These are phyloP conservation scores for Colletotrichum simmondsii DNA, from an alignment of 2,329 filamentous ascomycete genomes.

Conservation along the genomic window DNA sequence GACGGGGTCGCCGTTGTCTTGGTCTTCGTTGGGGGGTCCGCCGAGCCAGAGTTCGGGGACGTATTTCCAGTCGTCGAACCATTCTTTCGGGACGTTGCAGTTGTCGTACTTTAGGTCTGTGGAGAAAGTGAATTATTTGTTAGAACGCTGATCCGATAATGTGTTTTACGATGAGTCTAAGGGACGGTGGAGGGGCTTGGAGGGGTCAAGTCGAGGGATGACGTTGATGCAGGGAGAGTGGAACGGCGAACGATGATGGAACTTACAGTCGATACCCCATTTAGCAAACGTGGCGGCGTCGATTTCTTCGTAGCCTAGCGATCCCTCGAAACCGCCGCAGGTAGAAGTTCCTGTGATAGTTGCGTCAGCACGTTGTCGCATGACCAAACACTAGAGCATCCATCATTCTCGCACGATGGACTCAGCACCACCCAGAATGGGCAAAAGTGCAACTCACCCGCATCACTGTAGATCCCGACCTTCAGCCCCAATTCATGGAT, in stretches of 20 bases:
- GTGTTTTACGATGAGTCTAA: neutral
- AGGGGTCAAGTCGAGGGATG: neutral
- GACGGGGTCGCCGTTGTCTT: constrained; percentile 38
- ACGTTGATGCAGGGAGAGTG: neutral
- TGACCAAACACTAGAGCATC: neutral
- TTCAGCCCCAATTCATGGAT: constrained; percentile 69
- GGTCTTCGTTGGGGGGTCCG: constrained; percentile 43
- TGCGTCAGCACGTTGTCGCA: neutral
- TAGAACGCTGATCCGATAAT: neutral
- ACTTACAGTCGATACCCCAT: constrained; percentile 68
- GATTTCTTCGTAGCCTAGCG: constrained; percentile 64
- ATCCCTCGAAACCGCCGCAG: constrained; percentile 68
- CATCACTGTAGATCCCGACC: constrained; percentile 71
- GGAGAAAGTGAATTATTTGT: neutral
- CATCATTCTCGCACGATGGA: neutral
- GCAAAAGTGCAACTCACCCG: constrained; percentile 56
- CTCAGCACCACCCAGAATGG: too few relatives aligned
- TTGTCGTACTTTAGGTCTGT: constrained; percentile 68
- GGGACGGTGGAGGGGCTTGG: neutral
- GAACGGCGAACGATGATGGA: neutral
- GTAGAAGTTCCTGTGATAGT: constrained; percentile 45
- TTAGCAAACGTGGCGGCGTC: constrained; percentile 68
- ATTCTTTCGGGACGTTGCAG: constrained; percentile 54
- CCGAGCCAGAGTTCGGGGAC: constrained; percentile 39
- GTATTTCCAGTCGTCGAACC: constrained; percentile 47